Base-by-base conservation (phyloP, 768 basidiomycete species). In the Boletales sp. region DNA sequence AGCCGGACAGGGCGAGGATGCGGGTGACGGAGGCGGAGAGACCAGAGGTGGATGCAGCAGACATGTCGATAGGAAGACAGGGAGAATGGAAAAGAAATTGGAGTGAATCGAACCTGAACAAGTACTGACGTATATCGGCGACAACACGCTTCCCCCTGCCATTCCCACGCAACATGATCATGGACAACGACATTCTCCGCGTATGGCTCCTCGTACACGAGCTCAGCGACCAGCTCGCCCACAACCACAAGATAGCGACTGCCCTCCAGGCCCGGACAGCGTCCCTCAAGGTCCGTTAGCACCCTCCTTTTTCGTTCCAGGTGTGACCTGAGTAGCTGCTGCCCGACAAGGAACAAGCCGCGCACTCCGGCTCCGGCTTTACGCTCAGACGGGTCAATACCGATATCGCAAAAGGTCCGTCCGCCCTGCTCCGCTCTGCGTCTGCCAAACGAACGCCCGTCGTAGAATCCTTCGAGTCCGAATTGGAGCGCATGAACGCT, bases 1-100 rank as follows among this genome's bases (percentile, higher is more conserved):
- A 99, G 59, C 93, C 90, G n/a, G 84, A 83, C 50, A 99, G 75
- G 62, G 79, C 86, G 61, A 99, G 85, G 65, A 99, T 95, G 56
- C 94, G 87, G 43, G 97, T 99, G 60, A 97, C 93, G 40, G 91
- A 92, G 50, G 94, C 94, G 52, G 94, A 94, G 58, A 94, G 81
- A 57, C 85, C 83, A 53, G 89, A 80, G 59, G 90, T 82, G 27
- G 86, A 81, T 52, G 86, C 70, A 6, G 53, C 42, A 57, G 87
- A 76, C 86, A 88, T 89, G 64, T 59, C 48, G 43, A 48, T 39
- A 27, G 21, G 43, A 29, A 39, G 17, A 34, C 43, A 45, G 18
- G 21, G 24, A 24, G 8, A 5, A 1, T 14, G 13, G 31, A 21
- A 15, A 6, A 4, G n/a, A 21, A 32, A 14, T 24, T 7, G 21